These are phyloP conservation scores for Oropetium thomaeum DNA, from an alignment of 176 grass and related monocot genomes.

Conservation along the genomic window DNA sequence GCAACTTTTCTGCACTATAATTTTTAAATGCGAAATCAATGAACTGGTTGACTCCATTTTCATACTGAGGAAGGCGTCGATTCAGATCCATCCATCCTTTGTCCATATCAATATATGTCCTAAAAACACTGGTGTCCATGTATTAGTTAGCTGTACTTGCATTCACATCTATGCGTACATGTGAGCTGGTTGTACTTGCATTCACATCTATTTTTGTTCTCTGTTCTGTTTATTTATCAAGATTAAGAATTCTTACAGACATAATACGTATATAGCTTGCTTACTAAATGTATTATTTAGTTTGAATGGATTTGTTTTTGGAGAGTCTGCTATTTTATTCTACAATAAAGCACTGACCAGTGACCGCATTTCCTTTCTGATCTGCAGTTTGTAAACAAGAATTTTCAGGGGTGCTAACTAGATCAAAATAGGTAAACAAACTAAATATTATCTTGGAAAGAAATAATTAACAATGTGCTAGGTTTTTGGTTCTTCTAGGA, in stretches of 20 bases:
- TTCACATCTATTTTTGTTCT: not conserved
- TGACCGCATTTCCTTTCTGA: not conserved
- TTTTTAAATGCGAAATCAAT: too few relatives aligned
- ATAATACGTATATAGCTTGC: not conserved
- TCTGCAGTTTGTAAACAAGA: constrained; percentile 9
- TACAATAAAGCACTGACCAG: not conserved
- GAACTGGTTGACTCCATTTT: too few relatives aligned
- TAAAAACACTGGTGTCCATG: too few relatives aligned
- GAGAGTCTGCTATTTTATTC: not conserved
- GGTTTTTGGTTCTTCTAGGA: constrained; percentile 32
- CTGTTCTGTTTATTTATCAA: not conserved
- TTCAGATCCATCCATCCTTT: too few relatives aligned
- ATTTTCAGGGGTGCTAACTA: not conserved
- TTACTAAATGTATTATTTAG: too few relatives aligned
- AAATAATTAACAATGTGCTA: not conserved
- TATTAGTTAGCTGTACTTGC: too few relatives aligned
- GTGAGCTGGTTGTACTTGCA: too few relatives aligned
- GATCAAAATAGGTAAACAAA: not conserved
- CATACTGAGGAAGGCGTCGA: too few relatives aligned
- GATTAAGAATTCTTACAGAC: not conserved
- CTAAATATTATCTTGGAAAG: not conserved
- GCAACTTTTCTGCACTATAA: too few relatives aligned
- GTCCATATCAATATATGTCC: too few relatives aligned
- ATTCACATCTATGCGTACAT: too few relatives aligned
- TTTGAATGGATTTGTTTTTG: not conserved